Base-by-base conservation (phyloP, 768 basidiomycete genomes). In the Mycena belliarum region DNA sequence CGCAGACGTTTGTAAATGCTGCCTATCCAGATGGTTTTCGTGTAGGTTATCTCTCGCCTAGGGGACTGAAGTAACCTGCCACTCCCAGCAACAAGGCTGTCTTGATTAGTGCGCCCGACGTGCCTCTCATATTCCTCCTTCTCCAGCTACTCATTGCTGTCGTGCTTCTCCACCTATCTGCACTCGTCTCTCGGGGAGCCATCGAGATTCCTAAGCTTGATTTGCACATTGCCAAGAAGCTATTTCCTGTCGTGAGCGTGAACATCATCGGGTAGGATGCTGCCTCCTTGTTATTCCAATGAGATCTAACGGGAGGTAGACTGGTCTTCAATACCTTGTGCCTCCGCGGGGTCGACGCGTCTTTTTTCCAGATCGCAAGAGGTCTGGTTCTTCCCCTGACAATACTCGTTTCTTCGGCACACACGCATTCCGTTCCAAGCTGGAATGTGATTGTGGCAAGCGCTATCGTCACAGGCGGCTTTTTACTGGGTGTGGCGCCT, bases 331-430 rank as follows among this genome's bases (percentile, higher is more conserved):
- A 91, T 62, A 90, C 86, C 1, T 79, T 91, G 6, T 92, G 91
- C 66, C 75, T 92, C 51, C 80, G 88, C 25, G 85, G 83, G 51
- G 89, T 93, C 20, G 90, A 92, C 54, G 89, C 90, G 3, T 85
- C 86, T 0, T 93, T 88, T 70, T 93, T 91, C 72, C 89, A 91
- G 87, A 91, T 95, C 65, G 93, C 92, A 1, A 77, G 92, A 63
- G 92, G 93, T 0, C 80, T 95, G 35, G 87, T 91, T 4, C 78
- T 95, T 6, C 93, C 93, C 0, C 78, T 91, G 46, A 95, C 93
- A 1, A 91, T 94, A 53, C 59, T 83, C 24, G 83, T 93, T 41
- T 88, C 89, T 2, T 86, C 85, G 37, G 42, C 83, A 20, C 73
- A 84, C 58, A 84, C 85, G 2, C 78, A 76, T 21, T 75, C 82